A percentile compares a stretch with the other conserved stretches of the same genome.
These are phyloP conservation scores for Ceratocystis diversiconidia DNA, from an alignment of 2,329 filamentous ascomycete genomes.

Conservation along the genomic window DNA sequence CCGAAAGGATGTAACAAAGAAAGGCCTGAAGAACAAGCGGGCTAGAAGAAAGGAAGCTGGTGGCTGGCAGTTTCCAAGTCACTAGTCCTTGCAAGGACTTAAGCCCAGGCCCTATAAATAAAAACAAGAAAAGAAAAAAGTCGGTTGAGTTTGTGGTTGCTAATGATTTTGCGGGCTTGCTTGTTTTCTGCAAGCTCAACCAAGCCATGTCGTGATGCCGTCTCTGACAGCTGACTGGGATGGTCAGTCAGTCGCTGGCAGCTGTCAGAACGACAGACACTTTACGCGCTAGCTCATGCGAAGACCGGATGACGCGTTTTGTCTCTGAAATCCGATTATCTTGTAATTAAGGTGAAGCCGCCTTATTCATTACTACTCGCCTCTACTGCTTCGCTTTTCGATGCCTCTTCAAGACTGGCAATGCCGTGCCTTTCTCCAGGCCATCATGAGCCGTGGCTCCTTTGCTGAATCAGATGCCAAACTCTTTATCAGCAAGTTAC, in stretches of 20 bases:
- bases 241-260: neutral
- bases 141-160: neutral
- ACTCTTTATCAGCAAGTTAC: conserved; percentile 61
- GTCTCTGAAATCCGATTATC: no score
- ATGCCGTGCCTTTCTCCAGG: conserved; percentile 78
- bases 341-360: neutral
- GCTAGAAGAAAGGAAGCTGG: neutral
- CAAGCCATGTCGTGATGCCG: no score
- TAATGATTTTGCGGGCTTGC: neutral
- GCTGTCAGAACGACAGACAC: neutral
- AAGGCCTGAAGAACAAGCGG: neutral
- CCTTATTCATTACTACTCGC: neutral
- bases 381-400: neutral
- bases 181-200: neutral
- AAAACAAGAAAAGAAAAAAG: neutral
- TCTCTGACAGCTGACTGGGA: neutral
- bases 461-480: conserved; percentile 63
- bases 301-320: neutral
- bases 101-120: neutral
- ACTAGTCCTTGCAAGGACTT: conserved; percentile 2
- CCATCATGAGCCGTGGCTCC: conserved; percentile 63
- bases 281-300: neutral
- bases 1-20: neutral
- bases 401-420: conserved; percentile 9
- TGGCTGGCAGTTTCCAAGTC: neutral